Conservation (phyloP, 192 early-diverging fungal genomes). For the Geranomyces michiganensis region DNA sequence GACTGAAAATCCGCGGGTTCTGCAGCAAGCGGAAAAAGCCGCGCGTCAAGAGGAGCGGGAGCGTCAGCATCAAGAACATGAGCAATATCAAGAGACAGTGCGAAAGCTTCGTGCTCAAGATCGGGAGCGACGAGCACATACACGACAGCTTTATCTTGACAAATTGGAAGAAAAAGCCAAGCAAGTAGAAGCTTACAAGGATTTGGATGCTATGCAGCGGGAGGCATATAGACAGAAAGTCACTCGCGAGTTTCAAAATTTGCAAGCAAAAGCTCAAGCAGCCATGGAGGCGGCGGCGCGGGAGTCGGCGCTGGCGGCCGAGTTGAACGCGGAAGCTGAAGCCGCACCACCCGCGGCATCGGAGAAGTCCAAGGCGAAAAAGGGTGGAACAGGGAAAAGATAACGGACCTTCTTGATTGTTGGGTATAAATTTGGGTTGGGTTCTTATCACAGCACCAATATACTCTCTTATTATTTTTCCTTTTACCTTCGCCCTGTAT, state of each 20-base stretch:
- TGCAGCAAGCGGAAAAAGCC: constrained; percentile 36
- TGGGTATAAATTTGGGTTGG: too few relatives aligned
- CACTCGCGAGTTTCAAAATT: constrained; percentile 45
- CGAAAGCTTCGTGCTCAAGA: constrained; percentile 36
- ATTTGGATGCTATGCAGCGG: constrained; percentile 31
- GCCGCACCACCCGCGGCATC: constrained; percentile 1
- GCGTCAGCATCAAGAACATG: constrained; percentile 21
- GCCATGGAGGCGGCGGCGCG: constrained; percentile 40
- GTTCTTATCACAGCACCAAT: too few relatives aligned
- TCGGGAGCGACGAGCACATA: constrained; percentile 43
- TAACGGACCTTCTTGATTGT: too few relatives aligned
- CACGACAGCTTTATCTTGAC: constrained; percentile 27
- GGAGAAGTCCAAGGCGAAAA: constrained; percentile 14
- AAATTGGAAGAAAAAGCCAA: constrained; percentile 38
- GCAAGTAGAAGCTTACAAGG: constrained; percentile 32
- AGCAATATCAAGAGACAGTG: constrained; percentile 34
- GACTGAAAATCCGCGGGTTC: constrained; percentile 28
- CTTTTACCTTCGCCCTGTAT: too few relatives aligned
- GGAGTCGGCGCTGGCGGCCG: constrained; percentile 49
- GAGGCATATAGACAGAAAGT: constrained; percentile 46
- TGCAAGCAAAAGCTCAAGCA: constrained; percentile 32
- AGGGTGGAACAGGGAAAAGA: constrained; percentile 9
- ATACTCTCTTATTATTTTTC: too few relatives aligned
- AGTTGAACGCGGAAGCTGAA: constrained; percentile 20
- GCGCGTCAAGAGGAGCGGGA: constrained; percentile 26